phyloP scores from a whole-genome alignment of 768 basidiomycete genomes.

The Phallus indusiatus region DNA sequence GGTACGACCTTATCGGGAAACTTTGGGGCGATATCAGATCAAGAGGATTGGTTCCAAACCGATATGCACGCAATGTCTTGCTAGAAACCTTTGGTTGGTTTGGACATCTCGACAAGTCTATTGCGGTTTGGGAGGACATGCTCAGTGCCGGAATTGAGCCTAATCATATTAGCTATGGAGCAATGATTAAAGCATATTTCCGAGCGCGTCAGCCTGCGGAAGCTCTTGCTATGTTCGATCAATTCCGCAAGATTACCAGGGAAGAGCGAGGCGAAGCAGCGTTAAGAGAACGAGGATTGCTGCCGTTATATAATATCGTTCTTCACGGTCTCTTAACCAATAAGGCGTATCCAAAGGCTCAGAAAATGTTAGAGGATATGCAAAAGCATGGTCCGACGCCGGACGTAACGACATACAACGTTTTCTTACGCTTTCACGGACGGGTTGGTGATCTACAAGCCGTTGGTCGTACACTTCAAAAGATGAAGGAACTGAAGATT shows the following conservation, averaged over 20 bases:
- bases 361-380: constrained; percentile 31
- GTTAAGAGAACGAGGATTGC: constrained; percentile 27
- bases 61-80: constrained; percentile 62
- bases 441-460: constrained; percentile 52
- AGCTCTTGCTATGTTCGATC: constrained; percentile 41
- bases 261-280: constrained; percentile 22
- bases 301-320: constrained; percentile 54
- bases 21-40: constrained; percentile 61
- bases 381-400: constrained; percentile 43
- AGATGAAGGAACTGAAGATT: constrained; percentile 45
- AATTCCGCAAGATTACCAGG: constrained; percentile 32
- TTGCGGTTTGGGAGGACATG: constrained; percentile 60
- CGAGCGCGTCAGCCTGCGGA: constrained; percentile 39
- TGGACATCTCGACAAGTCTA: constrained; percentile 41
- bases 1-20: constrained; percentile 46
- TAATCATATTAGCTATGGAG: constrained; percentile 55
- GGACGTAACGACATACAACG: constrained; percentile 75
- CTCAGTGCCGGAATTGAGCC: constrained; percentile 43
- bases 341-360: constrained; percentile 25
- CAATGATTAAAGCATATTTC: constrained; percentile 56
- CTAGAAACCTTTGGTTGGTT: constrained; percentile 48
- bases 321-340: constrained; percentile 52
- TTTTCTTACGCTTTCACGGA: constrained; percentile 59
- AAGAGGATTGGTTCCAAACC: constrained; percentile 39
- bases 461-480: constrained; percentile 47